Base-by-base conservation (phyloP, 768 basidiomycete genomes). In the Floccularia luteovirens region DNA sequence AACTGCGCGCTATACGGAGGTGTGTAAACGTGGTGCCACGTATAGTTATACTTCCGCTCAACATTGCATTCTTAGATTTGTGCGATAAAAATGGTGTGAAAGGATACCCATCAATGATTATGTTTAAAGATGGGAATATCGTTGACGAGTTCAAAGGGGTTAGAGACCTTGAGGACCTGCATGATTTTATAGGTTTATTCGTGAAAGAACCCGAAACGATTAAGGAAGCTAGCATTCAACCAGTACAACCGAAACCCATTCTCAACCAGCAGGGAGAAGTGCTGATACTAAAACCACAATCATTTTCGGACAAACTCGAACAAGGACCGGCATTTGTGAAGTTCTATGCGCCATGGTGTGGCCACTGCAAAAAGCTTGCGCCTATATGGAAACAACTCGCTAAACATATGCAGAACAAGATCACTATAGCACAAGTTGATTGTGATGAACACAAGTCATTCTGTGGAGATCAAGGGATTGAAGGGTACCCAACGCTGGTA, bases 321-420 rank as follows among this genome's bases (percentile, higher is more conserved):
- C 47, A 64, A 43, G 66, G 69, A 34, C 59, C 75, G 37, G 57
- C 72, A 30, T 66, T 85, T 62, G 62, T 69, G 54, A 63, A 70
- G 48, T 98, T 88, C 67, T 98, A 75, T 56, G 94, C 92, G 0
- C 93, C 93, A 0, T 98, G 93, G 89, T 97, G 93, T 56, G 88
- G 88, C 3, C 93, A 98, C 61, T 99, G 94, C 74, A 93, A 96
- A 65, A 89, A 89, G 54, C 71, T 98, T 1, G 88, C 89, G 0
- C 91, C 82, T 38, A 71, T 66, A 0, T 98, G 91, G 89, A 64
- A 63, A 1, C 68, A 83, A 36, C 73, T 99, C 2, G 93, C 88
- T 0, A 59, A 62, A 36, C 62, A 64, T 16, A 79, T 93, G 72
- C 73, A 82, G 48, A 65, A 70, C 44, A 79, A 79, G 35, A 65